Evolutionary conservation across 345 rosid species (phyloP).

Genomic region (Populus davidiana): DNA sequence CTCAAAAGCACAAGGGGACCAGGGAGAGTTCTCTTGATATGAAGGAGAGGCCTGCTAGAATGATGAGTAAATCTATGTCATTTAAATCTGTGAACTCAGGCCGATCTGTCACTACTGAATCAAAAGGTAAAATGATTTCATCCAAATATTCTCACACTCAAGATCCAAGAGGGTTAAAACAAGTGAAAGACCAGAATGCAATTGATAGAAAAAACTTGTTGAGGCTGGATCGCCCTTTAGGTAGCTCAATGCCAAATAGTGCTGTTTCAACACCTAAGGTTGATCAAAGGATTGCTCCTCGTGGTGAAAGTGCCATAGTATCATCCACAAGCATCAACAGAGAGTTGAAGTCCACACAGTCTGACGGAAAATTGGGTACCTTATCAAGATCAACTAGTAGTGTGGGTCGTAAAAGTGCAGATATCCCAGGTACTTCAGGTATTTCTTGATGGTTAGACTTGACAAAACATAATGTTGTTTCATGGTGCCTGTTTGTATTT

Average conservation of each 20-base stretch:
- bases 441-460: conserved; percentile 21
- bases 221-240: conserved; percentile 33
- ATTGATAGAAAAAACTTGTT: conserved; percentile 45
- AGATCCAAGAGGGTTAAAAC: conserved; percentile 57
- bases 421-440: conserved; percentile 53
- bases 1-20: conserved; percentile 50
- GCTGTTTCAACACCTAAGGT: conserved; percentile 41
- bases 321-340: conserved; percentile 45
- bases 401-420: conserved; percentile 49
- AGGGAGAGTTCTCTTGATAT: conserved; percentile 47
- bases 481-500: background rate
- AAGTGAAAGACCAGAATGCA: conserved; percentile 45
- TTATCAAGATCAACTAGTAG: conserved; percentile 52
- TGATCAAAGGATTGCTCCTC: conserved; percentile 56
- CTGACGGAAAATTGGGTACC: conserved; percentile 58
- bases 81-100: conserved; percentile 54
- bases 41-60: conserved; percentile 53
- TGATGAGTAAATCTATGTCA: conserved; percentile 65
- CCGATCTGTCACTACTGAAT: conserved; percentile 45
- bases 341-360: conserved; percentile 48
- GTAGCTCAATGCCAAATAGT: conserved; percentile 28
- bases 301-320: conserved; percentile 39
- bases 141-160: conserved; percentile 50
- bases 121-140: conserved; percentile 51
- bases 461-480: background rate